Percentiles rank a stretch among this genome's conserved stretches.
phyloP scores from a whole-genome alignment of 2,329 filamentous ascomycete genomes.

The Aspergillus aculeatinus region DNA sequence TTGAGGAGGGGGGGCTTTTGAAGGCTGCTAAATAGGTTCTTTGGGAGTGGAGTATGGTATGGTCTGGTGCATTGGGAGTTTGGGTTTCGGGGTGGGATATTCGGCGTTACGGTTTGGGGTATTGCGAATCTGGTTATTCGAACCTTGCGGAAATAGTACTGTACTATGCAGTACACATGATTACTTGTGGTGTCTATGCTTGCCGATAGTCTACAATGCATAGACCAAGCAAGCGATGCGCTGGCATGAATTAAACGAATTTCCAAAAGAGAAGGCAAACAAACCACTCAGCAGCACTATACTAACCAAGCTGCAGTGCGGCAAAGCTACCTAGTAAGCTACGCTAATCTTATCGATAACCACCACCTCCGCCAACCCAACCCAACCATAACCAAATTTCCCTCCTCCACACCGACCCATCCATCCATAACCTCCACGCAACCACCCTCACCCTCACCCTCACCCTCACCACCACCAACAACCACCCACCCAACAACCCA shows the following conservation, averaged over 20 bases:
- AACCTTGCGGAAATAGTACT: no score
- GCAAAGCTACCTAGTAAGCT: not conserved
- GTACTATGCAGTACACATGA: no score
- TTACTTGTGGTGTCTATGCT: no score
- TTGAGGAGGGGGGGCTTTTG: slow-evolving; percentile 35
- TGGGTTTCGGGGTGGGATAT: not conserved
- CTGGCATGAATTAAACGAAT: no score
- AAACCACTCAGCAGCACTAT: no score
- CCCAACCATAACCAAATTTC: not conserved
- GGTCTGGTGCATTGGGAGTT: not conserved
- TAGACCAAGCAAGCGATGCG: no score
- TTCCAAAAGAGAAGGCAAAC: no score
- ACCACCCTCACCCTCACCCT: not conserved
- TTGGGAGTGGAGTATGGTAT: not conserved
- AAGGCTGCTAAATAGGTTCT: slow-evolving; percentile 19
- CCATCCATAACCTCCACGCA: not conserved
- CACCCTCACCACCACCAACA: not conserved
- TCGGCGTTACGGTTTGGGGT: no score
- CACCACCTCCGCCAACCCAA: not conserved
- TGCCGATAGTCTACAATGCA: no score
- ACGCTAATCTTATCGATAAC: not conserved
- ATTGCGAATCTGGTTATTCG: no score
- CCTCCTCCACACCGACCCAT: not conserved
- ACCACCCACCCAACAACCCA: slow-evolving; percentile 5
- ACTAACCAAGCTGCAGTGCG: no score